Conservation (phyloP, 768 basidiomycete species). For the Daedaleopsis nitida region DNA sequence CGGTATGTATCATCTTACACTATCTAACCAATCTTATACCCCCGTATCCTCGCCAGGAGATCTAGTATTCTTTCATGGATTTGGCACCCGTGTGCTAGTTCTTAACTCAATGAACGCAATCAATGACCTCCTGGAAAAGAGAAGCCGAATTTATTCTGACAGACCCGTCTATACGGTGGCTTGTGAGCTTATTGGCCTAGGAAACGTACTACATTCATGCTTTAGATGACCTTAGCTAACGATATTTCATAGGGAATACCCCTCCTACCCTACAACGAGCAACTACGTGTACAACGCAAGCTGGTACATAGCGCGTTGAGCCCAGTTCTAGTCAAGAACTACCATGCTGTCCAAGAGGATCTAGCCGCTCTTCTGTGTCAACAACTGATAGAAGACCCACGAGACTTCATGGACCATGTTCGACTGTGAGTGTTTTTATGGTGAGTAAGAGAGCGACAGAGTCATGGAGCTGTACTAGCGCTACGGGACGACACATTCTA, state of each 20-base stretch:
- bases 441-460: background rate
- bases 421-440: constrained; percentile 2
- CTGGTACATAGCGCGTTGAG: constrained; percentile 34
- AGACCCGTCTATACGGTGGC: constrained; percentile 37
- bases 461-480: background rate
- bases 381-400: constrained; percentile 1
- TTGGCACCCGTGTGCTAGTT: constrained; percentile 32
- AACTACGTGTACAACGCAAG: constrained; percentile 29
- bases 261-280: constrained; percentile 26
- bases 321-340: constrained; percentile 32
- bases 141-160: constrained; percentile 32
- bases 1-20: too few species aligned
- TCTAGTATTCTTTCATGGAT: constrained; percentile 30
- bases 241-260: constrained; percentile 26
- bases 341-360: constrained; percentile 33
- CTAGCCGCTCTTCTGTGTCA: constrained; percentile 22
- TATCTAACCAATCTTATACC: too few species aligned
- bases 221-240: too few species aligned
- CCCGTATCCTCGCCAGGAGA: constrained; percentile 31
- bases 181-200: constrained; percentile 37
- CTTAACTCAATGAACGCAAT: constrained; percentile 33
- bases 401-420: constrained; percentile 10
- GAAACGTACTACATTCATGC: constrained; percentile 9
- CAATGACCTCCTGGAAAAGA: constrained; percentile 33
- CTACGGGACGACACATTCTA: constrained; percentile 2